phyloP scores from a whole-genome alignment of 106 monocot species.

The Apostasia shenzhenica region DNA sequence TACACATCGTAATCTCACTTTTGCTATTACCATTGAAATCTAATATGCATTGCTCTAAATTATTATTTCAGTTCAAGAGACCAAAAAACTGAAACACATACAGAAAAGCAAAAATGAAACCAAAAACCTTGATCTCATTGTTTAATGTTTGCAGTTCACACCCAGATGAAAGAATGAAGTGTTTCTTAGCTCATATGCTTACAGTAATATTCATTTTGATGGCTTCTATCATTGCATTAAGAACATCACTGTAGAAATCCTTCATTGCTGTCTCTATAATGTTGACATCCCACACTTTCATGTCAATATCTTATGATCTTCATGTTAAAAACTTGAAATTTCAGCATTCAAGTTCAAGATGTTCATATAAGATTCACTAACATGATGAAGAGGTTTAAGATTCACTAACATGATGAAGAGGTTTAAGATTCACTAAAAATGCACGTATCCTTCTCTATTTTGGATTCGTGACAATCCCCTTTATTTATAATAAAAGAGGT shows the following conservation, averaged over 20 bases:
- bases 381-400: conserved; percentile 75
- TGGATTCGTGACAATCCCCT: conserved; percentile 78
- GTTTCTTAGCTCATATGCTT: background rate
- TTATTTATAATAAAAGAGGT: background rate
- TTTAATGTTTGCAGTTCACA: background rate
- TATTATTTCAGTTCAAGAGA: too few relatives aligned
- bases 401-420: conserved; percentile 82
- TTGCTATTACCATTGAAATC: too few relatives aligned
- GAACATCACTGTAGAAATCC: conserved; percentile 39
- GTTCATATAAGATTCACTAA: background rate
- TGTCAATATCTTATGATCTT: background rate
- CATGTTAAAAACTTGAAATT: background rate
- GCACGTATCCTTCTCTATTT: conserved; percentile 43
- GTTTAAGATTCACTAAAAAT: conserved; percentile 57
- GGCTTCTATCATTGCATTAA: conserved; percentile 38
- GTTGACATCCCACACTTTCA: conserved; percentile 55
- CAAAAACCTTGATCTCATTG: too few relatives aligned
- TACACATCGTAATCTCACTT: too few relatives aligned
- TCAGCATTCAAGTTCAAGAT: background rate
- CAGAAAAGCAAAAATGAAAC: too few relatives aligned
- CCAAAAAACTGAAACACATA: too few relatives aligned
- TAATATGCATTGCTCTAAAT: too few relatives aligned
- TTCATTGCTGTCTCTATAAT: conserved; percentile 62
- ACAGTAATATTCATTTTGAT: conserved; percentile 51
- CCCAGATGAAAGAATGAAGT: too few relatives aligned